Percentiles rank a stretch among this genome's conserved stretches.
Evolutionary conservation across 208 protist species (phyloP).

Genomic region (Strigomonas culicis): DNA sequence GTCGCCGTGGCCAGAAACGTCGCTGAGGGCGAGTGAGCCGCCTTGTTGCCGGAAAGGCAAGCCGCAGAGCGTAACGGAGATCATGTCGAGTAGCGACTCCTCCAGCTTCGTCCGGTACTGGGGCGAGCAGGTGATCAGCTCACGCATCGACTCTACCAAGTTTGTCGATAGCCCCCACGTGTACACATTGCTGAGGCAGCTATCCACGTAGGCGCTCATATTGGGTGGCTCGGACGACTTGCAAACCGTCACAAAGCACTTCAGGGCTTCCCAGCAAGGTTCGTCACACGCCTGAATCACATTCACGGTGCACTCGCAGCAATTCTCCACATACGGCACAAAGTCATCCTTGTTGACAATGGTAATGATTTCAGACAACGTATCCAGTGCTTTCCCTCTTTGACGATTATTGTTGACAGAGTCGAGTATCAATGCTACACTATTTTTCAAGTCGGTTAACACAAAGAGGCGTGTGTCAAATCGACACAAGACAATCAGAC

Average conservation of each 20-base stretch:
- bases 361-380: conserved; percentile 75
- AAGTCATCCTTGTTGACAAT: conserved; percentile 59
- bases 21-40: conserved; percentile 14
- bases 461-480: conserved; percentile 73
- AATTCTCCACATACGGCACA: conserved; percentile 59
- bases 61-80: conserved; percentile 85
- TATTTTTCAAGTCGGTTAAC: conserved; percentile 64
- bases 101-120: conserved; percentile 69
- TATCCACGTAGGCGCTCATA: conserved; percentile 71
- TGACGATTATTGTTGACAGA: conserved; percentile 47
- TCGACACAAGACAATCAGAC: conserved; percentile 68
- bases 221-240: conserved; percentile 46
- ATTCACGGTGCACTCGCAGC: conserved; percentile 39
- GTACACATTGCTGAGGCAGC: conserved; percentile 76
- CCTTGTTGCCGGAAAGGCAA: conserved; percentile 76
- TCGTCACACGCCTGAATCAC: conserved; percentile 44
- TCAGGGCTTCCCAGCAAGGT: conserved; percentile 79
- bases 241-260: conserved; percentile 40
- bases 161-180: conserved; percentile 79
- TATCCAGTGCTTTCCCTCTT: conserved; percentile 59
- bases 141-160: conserved; percentile 78
- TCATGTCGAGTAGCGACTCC: conserved; percentile 83
- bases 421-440: conserved; percentile 68
- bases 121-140: conserved; percentile 61
- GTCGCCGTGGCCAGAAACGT: conserved; percentile 23